Conservation (phyloP, 2,329 filamentous ascomycete genomes). For the Colletotrichum sp. region DNA sequence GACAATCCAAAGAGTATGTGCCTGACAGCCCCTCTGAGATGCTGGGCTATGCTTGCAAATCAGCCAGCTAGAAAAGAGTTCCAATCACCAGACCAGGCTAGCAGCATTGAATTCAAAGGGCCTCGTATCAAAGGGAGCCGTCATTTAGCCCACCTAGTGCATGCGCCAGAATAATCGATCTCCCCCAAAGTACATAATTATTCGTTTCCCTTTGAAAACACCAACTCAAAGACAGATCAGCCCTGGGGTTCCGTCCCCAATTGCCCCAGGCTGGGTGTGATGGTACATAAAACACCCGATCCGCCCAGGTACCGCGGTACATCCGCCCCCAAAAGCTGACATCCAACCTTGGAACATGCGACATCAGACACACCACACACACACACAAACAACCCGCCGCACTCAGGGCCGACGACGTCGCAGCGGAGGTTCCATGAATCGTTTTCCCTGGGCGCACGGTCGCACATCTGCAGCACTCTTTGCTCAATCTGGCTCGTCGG, state of each 20-base stretch:
- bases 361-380: slow-evolving; percentile 19
- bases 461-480: not conserved
- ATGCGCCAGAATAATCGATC: not conserved
- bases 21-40: not conserved
- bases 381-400: not conserved
- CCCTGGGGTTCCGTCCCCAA: not conserved
- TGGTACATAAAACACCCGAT: not conserved
- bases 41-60: not conserved
- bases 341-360: slow-evolving; percentile 10
- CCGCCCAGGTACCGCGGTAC: not conserved
- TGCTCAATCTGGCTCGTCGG: not conserved
- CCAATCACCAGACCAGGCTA: not conserved
- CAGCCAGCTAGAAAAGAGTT: not conserved
- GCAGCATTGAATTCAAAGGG: not conserved
- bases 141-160: not conserved
- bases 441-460: slow-evolving; percentile 4
- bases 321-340: not conserved
- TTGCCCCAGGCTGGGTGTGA: not conserved
- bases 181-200: not conserved
- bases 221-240: not conserved
- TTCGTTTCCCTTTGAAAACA: not conserved
- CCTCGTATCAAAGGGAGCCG: not conserved
- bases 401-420: not conserved
- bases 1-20: not conserved
- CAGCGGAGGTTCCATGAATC: slow-evolving; percentile 12